Percentiles rank a stretch among this genome's conserved stretches.
Conservation (phyloP, 2,329 filamentous ascomycete species). For the Aspergillus fijiensis region DNA sequence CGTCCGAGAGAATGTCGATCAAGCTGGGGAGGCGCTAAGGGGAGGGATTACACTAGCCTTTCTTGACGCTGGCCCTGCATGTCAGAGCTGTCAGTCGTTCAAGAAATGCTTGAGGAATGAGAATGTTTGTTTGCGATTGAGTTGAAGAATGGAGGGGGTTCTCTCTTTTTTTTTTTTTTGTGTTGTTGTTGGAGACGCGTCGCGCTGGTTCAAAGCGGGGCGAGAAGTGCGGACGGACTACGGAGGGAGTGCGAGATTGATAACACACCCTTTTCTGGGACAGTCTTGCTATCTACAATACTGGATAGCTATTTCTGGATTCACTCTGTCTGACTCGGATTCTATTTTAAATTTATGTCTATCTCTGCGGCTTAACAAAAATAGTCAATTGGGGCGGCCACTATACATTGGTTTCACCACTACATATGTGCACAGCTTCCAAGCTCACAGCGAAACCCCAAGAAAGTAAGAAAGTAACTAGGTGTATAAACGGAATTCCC, state of each 20-base stretch:
- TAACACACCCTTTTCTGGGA: not conserved
- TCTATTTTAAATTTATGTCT: too few relatives aligned
- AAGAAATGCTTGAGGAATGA: not conserved
- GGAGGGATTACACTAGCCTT: not conserved
- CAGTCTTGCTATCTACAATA: too few relatives aligned
- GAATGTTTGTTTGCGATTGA: not conserved
- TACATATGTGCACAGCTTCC: constrained; percentile 6
- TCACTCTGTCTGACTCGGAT: too few relatives aligned
- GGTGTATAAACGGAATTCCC: not conserved
- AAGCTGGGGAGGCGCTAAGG: not conserved
- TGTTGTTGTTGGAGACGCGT: constrained; percentile 4
- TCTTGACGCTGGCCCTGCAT: not conserved
- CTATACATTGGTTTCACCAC: constrained; percentile 4
- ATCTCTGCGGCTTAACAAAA: not conserved
- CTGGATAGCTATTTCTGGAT: too few relatives aligned
- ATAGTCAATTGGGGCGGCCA: not conserved
- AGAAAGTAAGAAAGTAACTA: not conserved
- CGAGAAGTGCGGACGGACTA: not conserved
- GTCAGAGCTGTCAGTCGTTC: not conserved
- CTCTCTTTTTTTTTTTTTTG: not conserved
- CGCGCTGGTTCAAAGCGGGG: constrained; percentile 4
- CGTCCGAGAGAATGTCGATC: constrained; percentile 17
- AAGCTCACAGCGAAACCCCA: constrained; percentile 1
- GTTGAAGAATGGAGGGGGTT: not conserved
- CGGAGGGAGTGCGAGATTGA: not conserved